Percentiles rank a stretch among this genome's conserved stretches.
Evolutionary conservation across 2,329 filamentous ascomycete genomes (phyloP).

Genomic region (Sporothrix luriei): DNA sequence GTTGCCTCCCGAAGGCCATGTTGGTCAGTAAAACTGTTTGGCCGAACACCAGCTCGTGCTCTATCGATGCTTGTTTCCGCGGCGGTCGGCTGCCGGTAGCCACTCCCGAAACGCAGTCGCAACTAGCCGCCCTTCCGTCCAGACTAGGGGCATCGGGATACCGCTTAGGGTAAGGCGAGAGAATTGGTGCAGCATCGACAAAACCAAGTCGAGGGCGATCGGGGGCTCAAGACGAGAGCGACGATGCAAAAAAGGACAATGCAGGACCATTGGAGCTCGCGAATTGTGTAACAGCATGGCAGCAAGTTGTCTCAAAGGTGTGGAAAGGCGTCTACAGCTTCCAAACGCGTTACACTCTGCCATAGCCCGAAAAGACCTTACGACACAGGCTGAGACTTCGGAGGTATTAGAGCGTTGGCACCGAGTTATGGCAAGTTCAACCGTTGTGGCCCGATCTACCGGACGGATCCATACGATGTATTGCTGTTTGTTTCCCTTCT

Average conservation of each 20-base stretch:
- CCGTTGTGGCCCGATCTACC: background rate
- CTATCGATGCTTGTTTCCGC: too few relatives aligned
- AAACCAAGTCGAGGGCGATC: background rate
- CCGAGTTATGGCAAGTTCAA: background rate
- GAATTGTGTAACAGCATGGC: too few relatives aligned
- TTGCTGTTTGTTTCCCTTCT: background rate
- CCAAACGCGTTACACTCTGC: too few relatives aligned
- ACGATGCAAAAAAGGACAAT: background rate
- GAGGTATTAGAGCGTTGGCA: background rate
- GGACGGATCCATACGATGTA: background rate
- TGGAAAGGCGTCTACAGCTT: too few relatives aligned
- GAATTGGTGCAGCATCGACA: background rate
- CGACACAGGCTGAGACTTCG: too few relatives aligned
- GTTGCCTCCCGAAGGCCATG: background rate
- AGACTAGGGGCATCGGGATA: background rate
- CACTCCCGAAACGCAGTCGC: conserved; percentile 8
- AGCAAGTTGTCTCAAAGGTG: too few relatives aligned
- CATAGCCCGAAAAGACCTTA: background rate
- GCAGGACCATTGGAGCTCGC: too few relatives aligned
- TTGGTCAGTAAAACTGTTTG: background rate
- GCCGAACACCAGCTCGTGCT: too few relatives aligned
- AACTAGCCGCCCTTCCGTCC: background rate
- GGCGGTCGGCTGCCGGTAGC: conserved; percentile 6
- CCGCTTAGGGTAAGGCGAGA: background rate
- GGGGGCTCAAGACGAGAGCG: background rate